phyloP scores from a whole-genome alignment of 2,329 filamentous ascomycete genomes.

The Arthrobotrys entomopaga region DNA sequence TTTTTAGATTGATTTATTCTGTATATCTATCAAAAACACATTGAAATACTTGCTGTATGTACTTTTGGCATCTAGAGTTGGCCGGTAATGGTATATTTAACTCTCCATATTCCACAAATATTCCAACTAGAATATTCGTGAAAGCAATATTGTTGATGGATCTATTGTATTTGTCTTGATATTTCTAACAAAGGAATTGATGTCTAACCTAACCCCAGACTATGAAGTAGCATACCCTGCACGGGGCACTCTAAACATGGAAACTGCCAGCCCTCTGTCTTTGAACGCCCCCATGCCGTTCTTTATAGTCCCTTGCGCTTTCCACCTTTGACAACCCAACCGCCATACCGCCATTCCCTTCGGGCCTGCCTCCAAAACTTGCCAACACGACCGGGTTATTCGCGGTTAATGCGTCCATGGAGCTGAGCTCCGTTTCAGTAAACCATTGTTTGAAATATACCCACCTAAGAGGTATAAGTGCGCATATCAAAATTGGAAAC shows the following conservation, averaged over 20 bases:
- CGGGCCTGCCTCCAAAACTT: constrained; percentile 47
- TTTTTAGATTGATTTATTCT: too few species aligned
- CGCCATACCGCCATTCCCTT: constrained; percentile 37
- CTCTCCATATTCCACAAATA: too few species aligned
- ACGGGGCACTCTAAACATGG: constrained; percentile 22
- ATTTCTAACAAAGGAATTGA: too few species aligned
- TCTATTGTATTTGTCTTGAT: too few species aligned
- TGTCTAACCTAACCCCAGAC: too few species aligned
- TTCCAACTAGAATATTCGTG: too few species aligned
- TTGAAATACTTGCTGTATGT: too few species aligned
- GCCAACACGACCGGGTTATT: constrained; percentile 50
- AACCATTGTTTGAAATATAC: constrained; percentile 67
- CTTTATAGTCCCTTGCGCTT: constrained; percentile 48
- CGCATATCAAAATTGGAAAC: constrained; percentile 69
- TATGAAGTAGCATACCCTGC: too few species aligned
- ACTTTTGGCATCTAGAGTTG: too few species aligned
- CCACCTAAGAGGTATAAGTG: constrained; percentile 68
- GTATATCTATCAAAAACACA: too few species aligned
- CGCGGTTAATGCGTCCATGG: constrained; percentile 51
- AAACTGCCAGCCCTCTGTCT: constrained; percentile 52
- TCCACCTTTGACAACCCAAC: constrained; percentile 28
- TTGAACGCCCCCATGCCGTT: constrained; percentile 43
- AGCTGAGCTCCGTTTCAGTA: constrained; percentile 41
- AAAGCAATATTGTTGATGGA: too few species aligned
- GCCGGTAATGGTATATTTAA: too few species aligned